Percentiles rank a stretch among this genome's conserved stretches.
phyloP scores from a whole-genome alignment of 345 rosid species.

The Gossypium turneri region DNA sequence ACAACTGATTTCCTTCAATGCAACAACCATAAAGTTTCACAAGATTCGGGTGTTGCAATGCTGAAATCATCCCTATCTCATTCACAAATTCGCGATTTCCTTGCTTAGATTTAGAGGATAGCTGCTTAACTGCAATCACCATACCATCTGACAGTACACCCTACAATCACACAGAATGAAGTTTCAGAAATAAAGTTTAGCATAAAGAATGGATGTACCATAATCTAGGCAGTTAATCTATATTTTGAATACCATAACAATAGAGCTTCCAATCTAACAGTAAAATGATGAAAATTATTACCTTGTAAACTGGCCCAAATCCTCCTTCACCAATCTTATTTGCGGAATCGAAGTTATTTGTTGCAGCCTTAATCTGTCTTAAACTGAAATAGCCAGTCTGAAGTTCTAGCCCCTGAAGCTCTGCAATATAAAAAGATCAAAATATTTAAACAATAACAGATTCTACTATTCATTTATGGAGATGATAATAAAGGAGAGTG shows the following conservation, averaged over 20 bases:
- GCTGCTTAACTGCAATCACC: conserved; percentile 62
- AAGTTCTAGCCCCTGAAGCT: conserved; percentile 58
- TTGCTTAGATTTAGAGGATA: conserved; percentile 67
- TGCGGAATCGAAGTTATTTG: conserved; percentile 61
- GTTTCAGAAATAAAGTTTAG: neutral
- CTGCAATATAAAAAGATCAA: conserved; percentile 24
- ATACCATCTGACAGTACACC: conserved; percentile 50
- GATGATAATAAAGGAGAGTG: neutral
- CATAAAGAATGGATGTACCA: neutral
- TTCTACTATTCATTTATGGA: neutral
- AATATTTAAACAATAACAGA: neutral
- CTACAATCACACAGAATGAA: conserved; percentile 28
- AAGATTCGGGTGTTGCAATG: conserved; percentile 63
- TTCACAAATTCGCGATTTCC: conserved; percentile 64
- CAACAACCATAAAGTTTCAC: conserved; percentile 60
- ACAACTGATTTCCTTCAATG: conserved; percentile 56
- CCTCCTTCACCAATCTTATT: conserved; percentile 92
- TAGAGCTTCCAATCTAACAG: neutral
- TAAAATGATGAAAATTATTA: conserved; percentile 21
- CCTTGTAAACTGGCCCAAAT: conserved; percentile 88
- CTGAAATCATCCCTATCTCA: conserved; percentile 69
- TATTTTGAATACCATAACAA: neutral
- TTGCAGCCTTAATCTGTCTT: conserved; percentile 69
- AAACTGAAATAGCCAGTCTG: conserved; percentile 73
- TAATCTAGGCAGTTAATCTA: neutral